Conservation (phyloP, 371 early-diverging fungal species). For the Smittium culicis region DNA sequence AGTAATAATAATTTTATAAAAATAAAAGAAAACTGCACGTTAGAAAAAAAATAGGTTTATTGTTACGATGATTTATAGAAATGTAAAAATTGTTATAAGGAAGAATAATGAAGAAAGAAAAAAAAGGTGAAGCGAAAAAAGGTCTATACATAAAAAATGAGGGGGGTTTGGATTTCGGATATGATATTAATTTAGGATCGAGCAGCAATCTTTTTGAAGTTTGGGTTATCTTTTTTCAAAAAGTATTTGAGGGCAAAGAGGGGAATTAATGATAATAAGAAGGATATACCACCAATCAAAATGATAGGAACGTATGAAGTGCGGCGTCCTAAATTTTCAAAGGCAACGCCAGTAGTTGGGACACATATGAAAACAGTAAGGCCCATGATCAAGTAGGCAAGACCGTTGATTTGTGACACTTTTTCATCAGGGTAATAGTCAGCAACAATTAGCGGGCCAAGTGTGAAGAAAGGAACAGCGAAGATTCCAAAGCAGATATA, state of each 20-base stretch:
- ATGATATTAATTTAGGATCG: too few relatives aligned
- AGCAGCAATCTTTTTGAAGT: too few relatives aligned
- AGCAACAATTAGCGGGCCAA: slow-evolving; percentile 29
- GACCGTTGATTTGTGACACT: too few relatives aligned
- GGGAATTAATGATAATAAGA: background rate
- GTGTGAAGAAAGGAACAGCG: slow-evolving; percentile 30
- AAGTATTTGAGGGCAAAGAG: too few relatives aligned
- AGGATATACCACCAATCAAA: slow-evolving; percentile 16
- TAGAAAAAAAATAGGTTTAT: too few relatives aligned
- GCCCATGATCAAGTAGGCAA: too few relatives aligned
- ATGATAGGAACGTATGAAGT: slow-evolving; percentile 21
- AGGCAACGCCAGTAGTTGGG: slow-evolving; percentile 19
- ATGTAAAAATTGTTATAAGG: too few relatives aligned
- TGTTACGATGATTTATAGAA: too few relatives aligned
- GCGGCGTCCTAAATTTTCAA: slow-evolving; percentile 23
- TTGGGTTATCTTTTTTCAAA: too few relatives aligned
- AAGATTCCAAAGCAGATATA: slow-evolving; percentile 33
- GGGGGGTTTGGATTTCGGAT: background rate
- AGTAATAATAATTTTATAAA: too few relatives aligned
- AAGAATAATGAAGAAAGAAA: background rate
- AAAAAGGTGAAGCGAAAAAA: background rate
- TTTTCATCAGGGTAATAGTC: too few relatives aligned
- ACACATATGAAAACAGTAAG: slow-evolving; percentile 17
- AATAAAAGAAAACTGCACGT: too few relatives aligned
- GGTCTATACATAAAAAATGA: background rate